phyloP scores from a whole-genome alignment of 2,329 filamentous ascomycete species.

The Talaromyces marneffei region DNA sequence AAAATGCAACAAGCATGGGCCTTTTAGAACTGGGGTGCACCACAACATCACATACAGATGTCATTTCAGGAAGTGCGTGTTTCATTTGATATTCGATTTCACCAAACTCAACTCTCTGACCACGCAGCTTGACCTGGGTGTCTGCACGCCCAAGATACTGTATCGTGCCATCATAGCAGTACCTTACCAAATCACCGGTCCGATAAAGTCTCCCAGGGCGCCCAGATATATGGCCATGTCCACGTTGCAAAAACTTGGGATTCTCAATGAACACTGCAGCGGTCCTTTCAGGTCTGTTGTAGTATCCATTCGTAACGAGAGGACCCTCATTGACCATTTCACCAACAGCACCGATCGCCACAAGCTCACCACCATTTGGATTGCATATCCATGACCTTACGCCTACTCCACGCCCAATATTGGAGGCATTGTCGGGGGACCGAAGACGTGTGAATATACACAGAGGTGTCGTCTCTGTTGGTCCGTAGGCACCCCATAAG shows the following conservation, averaged over 20 bases:
- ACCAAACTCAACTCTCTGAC: slow-evolving; percentile 29
- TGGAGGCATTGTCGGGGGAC: background rate
- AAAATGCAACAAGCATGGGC: background rate
- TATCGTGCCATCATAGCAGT: slow-evolving; percentile 24
- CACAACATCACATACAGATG: background rate
- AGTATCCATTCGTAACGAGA: slow-evolving; percentile 25
- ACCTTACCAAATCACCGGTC: slow-evolving; percentile 31
- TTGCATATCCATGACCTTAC: slow-evolving; percentile 39
- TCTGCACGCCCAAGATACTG: slow-evolving; percentile 29
- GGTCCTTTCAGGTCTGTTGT: slow-evolving; percentile 22
- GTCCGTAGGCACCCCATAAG: slow-evolving; percentile 18
- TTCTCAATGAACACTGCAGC: slow-evolving; percentile 21
- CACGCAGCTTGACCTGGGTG: slow-evolving; percentile 30
- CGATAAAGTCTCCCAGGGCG: slow-evolving; percentile 24
- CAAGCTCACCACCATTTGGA: slow-evolving; percentile 39
- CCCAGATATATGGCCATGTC: slow-evolving; percentile 22
- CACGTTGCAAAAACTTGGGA: background rate
- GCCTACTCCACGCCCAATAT: slow-evolving; percentile 16
- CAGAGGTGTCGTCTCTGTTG: background rate
- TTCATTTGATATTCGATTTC: slow-evolving; percentile 24
- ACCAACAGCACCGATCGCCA: slow-evolving; percentile 35
- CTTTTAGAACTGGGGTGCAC: background rate
- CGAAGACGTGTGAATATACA: background rate
- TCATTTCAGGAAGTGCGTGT: background rate
- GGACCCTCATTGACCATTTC: slow-evolving; percentile 39